These are phyloP conservation scores for Schizopora paradoxa DNA, from an alignment of 1,284 basidiomycete genomes.

Conservation along the genomic window DNA sequence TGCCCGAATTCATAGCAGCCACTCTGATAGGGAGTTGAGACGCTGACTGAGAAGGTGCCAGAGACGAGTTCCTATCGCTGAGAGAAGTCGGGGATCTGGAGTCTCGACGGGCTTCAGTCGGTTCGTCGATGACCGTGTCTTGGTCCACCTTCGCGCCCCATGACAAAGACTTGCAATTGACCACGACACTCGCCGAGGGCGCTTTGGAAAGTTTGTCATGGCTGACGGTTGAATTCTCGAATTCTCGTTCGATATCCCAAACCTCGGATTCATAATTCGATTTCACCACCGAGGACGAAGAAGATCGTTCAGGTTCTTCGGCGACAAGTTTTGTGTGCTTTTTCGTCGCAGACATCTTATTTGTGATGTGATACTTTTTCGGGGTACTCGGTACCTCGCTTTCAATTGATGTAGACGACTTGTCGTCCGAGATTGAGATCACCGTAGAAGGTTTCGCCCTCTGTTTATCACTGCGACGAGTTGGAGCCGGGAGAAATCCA, in stretches of 20 bases:
- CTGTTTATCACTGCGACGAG: too few relatives aligned
- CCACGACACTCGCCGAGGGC: slow-evolving; percentile 23
- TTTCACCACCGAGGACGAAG: neutral
- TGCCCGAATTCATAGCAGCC: too few relatives aligned
- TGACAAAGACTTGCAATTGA: slow-evolving; percentile 22
- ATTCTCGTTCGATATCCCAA: slow-evolving; percentile 62
- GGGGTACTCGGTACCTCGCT: too few relatives aligned
- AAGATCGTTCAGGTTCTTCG: neutral
- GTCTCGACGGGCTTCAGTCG: neutral
- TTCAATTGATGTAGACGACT: too few relatives aligned
- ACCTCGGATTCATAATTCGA: slow-evolving; percentile 40
- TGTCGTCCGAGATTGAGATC: too few relatives aligned
- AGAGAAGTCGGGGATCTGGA: too few relatives aligned
- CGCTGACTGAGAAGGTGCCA: slow-evolving; percentile 50
- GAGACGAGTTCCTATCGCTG: slow-evolving; percentile 29
- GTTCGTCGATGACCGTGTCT: slow-evolving; percentile 20
- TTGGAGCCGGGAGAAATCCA: too few relatives aligned
- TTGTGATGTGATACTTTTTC: too few relatives aligned
- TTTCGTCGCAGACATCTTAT: too few relatives aligned
- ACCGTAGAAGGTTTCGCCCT: too few relatives aligned
- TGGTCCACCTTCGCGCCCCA: slow-evolving; percentile 20
- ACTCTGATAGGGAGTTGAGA: slow-evolving; percentile 33
- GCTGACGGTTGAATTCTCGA: slow-evolving; percentile 21
- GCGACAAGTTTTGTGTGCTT: too few relatives aligned
- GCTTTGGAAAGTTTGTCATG: too few relatives aligned